These are phyloP conservation scores for Capronia coronata DNA, from an alignment of 2,329 filamentous ascomycete species.

Conservation along the genomic window DNA sequence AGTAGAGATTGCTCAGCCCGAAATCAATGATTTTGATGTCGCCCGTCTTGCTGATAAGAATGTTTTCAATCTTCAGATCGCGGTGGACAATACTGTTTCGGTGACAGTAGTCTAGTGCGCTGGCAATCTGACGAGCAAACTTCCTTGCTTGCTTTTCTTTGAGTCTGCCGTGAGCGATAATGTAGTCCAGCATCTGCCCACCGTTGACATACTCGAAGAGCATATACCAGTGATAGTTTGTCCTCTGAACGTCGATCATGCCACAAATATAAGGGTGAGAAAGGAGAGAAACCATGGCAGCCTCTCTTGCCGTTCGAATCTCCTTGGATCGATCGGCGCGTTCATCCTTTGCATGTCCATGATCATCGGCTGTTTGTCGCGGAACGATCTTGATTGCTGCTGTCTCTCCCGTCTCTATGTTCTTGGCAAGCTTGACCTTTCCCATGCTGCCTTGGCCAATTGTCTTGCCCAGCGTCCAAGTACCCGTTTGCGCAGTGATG, in stretches of 20 bases:
- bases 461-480: constrained; percentile 93
- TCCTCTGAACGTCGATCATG: constrained; percentile 89
- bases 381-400: constrained; percentile 97
- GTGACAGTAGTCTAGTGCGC: constrained; percentile 93
- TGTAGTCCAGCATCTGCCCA: constrained; percentile 98
- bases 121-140: constrained; percentile 94
- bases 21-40: constrained; percentile 99
- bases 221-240: constrained; percentile 99
- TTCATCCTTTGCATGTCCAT: constrained; percentile 66
- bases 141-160: constrained; percentile 98
- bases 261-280: constrained; percentile 95
- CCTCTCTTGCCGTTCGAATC: constrained; percentile 87
- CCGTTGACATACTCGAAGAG: constrained; percentile 98
- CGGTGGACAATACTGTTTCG: constrained; percentile 97
- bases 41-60: constrained; percentile 95
- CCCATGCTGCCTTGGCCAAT: constrained; percentile 98
- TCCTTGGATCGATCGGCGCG: constrained; percentile 94
- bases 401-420: constrained; percentile 84
- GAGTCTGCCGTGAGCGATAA: constrained; percentile 93
- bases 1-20: constrained; percentile 91
- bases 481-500: constrained; percentile 81
- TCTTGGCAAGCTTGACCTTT: constrained; percentile 92
- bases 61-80: constrained; percentile 98
- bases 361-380: constrained; percentile 79
- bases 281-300: constrained; percentile 88